phyloP scores from a whole-genome alignment of 1,139 yeast genomes.

The Pichia sp. region DNA sequence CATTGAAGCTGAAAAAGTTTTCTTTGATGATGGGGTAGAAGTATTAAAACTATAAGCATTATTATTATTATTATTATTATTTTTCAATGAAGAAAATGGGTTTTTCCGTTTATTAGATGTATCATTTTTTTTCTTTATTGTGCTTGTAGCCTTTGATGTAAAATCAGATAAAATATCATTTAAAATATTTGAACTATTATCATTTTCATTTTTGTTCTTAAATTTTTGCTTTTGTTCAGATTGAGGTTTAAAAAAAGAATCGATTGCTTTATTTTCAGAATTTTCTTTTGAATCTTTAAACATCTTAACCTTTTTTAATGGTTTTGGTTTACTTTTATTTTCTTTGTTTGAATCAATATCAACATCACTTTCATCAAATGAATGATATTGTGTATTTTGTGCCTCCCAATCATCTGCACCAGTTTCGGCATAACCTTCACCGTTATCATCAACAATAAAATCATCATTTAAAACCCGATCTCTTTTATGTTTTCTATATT shows the following conservation, averaged over 20 bases:
- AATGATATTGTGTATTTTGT: slow-evolving; percentile 38
- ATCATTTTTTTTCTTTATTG: slow-evolving; percentile 18
- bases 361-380: slow-evolving; percentile 5
- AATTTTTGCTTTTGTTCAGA: slow-evolving; percentile 17
- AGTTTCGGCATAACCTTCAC: slow-evolving; percentile 84
- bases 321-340: slow-evolving; percentile 22
- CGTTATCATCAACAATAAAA: slow-evolving; percentile 90
- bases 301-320: slow-evolving; percentile 34
- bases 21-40: slow-evolving; percentile 10
- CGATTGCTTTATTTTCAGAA: slow-evolving; percentile 46
- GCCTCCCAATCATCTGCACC: slow-evolving; percentile 88
- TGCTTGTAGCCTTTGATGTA: slow-evolving; percentile 23
- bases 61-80: no score
- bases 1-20: slow-evolving; percentile 13
- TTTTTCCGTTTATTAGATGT: slow-evolving; percentile 20
- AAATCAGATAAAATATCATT: slow-evolving; percentile 46
- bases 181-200: slow-evolving; percentile 33
- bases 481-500: slow-evolving; percentile 70
- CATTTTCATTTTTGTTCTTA: slow-evolving; percentile 25
- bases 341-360: background rate
- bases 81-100: slow-evolving; percentile 27
- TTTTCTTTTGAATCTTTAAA: slow-evolving; percentile 37
- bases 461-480: slow-evolving; percentile 82
- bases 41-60: slow-evolving; percentile 7
- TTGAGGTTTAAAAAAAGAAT: slow-evolving; percentile 43